Conservation (phyloP, 1,284 basidiomycete genomes). For the Irpex sp. region DNA sequence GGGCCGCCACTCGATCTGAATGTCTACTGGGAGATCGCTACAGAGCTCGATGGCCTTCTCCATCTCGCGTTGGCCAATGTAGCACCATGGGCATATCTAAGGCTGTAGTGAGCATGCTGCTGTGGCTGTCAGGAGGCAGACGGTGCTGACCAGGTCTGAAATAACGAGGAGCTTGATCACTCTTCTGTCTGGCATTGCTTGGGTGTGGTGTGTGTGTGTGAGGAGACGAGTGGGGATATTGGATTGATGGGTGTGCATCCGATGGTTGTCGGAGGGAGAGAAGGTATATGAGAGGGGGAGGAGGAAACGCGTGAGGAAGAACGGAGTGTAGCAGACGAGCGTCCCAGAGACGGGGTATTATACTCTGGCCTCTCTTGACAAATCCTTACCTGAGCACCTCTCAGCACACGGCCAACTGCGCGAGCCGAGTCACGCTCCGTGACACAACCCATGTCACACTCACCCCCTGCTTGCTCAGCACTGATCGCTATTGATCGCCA, state of each 20-base stretch:
- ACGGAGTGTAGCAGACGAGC: conserved; percentile 5
- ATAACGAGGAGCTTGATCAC: conserved; percentile 64
- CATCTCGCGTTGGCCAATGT: conserved; percentile 71
- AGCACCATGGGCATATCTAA: conserved; percentile 73
- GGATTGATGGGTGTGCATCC: not conserved
- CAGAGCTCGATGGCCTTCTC: conserved; percentile 61
- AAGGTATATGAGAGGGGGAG: not conserved
- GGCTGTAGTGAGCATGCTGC: conserved; percentile 9
- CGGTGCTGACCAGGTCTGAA: conserved; percentile 59
- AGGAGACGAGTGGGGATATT: conserved; percentile 1
- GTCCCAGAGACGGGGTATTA: conserved; percentile 6
- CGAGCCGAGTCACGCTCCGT: conserved; percentile 11
- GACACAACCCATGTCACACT: conserved; percentile 10
- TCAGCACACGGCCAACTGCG: conserved; percentile 4
- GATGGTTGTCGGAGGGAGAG: conserved; percentile 1
- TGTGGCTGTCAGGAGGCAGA: conserved; percentile 17
- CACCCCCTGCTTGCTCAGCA: conserved; percentile 13
- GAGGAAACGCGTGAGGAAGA: conserved; percentile 3
- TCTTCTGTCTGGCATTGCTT: conserved; percentile 27
- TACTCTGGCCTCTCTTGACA: conserved; percentile 13
- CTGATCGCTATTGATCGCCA: not conserved
- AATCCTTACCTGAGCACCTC: conserved; percentile 12
- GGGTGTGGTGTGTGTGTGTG: not conserved
- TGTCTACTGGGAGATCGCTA: conserved; percentile 56
- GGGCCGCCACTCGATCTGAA: conserved; percentile 75